These are phyloP conservation scores for Phytophthora sojae DNA, from an alignment of 352 stramenopile species.

Conservation along the genomic window DNA sequence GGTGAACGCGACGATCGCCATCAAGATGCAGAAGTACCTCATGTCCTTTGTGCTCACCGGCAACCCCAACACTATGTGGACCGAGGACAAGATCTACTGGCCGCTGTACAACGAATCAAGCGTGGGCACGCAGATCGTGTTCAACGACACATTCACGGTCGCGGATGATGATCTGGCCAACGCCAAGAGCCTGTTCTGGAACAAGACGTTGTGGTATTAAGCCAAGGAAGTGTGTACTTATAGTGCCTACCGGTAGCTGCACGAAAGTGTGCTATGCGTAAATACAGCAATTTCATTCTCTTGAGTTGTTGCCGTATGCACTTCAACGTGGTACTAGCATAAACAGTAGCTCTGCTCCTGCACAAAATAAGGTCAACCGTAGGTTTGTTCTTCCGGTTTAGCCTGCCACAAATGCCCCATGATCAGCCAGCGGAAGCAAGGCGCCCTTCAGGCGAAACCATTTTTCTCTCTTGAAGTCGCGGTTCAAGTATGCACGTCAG, in stretches of 20 bases:
- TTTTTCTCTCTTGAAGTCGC: no score
- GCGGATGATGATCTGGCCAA: constrained; percentile 31
- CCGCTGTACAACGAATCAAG: constrained; percentile 26
- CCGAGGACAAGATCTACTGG: constrained; percentile 39
- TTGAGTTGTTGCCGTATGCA: not conserved
- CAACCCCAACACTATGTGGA: constrained; percentile 28
- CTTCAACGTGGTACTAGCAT: not conserved
- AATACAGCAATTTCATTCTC: no score
- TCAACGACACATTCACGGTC: constrained; percentile 32
- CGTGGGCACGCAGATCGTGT: constrained; percentile 23
- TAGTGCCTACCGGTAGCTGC: no score
- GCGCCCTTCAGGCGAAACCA: no score
- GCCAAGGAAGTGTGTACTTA: no score
- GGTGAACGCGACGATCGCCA: constrained; percentile 30
- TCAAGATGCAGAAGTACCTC: constrained; percentile 39
- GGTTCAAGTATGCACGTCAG: no score
- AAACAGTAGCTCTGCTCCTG: not conserved
- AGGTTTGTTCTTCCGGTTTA: not conserved
- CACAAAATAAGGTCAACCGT: not conserved
- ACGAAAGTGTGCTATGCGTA: no score
- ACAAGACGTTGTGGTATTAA: constrained; percentile 43
- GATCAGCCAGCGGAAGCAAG: no score
- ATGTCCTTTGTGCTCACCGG: constrained; percentile 35
- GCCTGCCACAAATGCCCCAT: no score
- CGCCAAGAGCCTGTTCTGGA: constrained; percentile 32